Percentiles rank a stretch among this genome's conserved stretches.
phyloP scores from a whole-genome alignment of 2,329 filamentous ascomycete genomes.

The Stagonosporopsis chrysanthemi region DNA sequence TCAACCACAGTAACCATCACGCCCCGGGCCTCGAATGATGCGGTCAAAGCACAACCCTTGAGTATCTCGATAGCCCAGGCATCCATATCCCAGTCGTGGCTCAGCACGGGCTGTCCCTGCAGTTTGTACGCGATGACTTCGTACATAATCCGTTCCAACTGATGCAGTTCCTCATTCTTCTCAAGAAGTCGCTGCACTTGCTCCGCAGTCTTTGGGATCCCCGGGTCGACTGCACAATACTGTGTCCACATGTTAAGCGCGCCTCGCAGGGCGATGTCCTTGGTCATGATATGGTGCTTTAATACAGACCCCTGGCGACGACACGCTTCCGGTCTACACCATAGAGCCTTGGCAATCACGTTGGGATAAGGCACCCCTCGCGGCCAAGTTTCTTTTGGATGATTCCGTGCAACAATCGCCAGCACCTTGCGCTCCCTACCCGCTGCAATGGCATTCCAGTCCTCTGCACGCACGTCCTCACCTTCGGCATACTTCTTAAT shows the following conservation, averaged over 20 bases:
- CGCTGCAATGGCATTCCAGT: neutral
- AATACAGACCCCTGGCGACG: neutral
- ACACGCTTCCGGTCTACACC: neutral
- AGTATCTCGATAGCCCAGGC: neutral
- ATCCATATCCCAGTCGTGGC: neutral
- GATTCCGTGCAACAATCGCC: neutral
- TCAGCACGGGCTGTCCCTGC: neutral
- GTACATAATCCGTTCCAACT: neutral
- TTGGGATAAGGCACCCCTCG: neutral
- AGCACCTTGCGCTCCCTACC: constrained; percentile 2
- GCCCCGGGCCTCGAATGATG: neutral
- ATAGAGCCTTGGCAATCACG: neutral
- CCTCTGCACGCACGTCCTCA: neutral
- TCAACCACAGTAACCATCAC: neutral
- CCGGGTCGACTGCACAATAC: neutral
- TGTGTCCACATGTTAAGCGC: neutral
- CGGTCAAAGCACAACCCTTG: neutral
- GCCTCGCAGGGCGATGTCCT: neutral
- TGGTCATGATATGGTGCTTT: neutral
- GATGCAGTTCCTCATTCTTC: too few relatives aligned
- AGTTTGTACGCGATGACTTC: neutral
- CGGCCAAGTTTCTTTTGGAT: neutral
- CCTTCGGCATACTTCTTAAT: neutral
- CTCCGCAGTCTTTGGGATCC: neutral
- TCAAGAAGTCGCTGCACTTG: neutral